Conservation (phyloP, 2,329 filamentous ascomycete species). For the Fusarium sp. region DNA sequence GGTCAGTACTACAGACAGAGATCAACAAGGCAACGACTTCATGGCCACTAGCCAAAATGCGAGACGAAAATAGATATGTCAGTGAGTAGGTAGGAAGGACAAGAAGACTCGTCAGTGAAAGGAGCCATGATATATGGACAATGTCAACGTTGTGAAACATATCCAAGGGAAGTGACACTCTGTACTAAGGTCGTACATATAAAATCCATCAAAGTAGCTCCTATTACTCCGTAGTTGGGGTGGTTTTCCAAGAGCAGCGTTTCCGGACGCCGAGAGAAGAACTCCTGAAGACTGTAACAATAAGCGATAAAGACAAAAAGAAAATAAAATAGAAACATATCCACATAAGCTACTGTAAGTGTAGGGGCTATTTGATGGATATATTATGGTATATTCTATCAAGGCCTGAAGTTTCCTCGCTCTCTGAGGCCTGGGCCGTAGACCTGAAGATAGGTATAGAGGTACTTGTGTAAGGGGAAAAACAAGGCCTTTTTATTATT, state of each 20-base stretch:
- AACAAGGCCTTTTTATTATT: neutral
- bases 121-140: neutral
- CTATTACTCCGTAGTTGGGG: neutral
- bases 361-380: neutral
- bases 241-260: neutral
- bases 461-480: neutral
- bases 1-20: neutral
- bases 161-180: neutral
- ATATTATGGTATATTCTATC: neutral
- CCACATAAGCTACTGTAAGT: neutral
- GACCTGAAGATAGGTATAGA: neutral
- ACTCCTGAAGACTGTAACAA: neutral
- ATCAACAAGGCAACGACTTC: neutral
- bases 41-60: neutral
- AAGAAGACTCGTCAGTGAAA: neutral
- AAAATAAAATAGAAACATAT: neutral
- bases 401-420: neutral
- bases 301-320: neutral
- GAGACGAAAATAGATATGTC: neutral
- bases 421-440: neutral
- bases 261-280: neutral
- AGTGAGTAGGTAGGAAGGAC: neutral
- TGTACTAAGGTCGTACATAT: neutral
- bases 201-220: neutral
- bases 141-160: constrained; percentile 1